These are phyloP conservation scores for Coemansia aciculifera DNA, from an alignment of 192 early-diverging fungal genomes.

Conservation along the genomic window DNA sequence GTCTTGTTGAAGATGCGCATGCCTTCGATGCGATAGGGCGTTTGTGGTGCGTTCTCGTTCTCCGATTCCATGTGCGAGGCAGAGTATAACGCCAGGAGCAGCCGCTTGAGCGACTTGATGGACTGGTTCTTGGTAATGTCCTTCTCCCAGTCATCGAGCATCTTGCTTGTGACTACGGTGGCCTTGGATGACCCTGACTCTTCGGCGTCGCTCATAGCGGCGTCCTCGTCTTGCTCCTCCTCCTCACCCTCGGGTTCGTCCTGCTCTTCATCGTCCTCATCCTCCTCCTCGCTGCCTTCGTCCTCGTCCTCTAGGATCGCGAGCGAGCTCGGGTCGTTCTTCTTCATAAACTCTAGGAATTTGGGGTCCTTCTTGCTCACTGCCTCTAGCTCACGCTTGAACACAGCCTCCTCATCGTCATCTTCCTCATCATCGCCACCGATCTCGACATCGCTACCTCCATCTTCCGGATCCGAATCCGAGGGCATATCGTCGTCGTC, in stretches of 20 bases:
- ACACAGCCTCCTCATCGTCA: constrained; percentile 63
- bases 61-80: constrained; percentile 75
- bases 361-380: constrained; percentile 85
- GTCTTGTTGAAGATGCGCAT: constrained; percentile 77
- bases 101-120: constrained; percentile 66
- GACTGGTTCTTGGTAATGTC: constrained; percentile 63
- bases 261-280: constrained; percentile 52
- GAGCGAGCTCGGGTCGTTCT: constrained; percentile 83
- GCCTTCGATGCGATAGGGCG: constrained; percentile 72
- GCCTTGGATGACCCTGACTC: constrained; percentile 27
- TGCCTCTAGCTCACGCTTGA: constrained; percentile 81
- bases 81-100: constrained; percentile 83
- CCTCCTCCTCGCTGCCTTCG: constrained; percentile 41
- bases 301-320: constrained; percentile 68
- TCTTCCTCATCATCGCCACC: constrained; percentile 58
- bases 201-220: constrained; percentile 45
- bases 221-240: constrained; percentile 46
- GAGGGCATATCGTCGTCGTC: constrained; percentile 27
- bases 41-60: constrained; percentile 54
- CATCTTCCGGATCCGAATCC: constrained; percentile 31
- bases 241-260: neutral
- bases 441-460: constrained; percentile 50
- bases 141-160: constrained; percentile 74
- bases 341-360: constrained; percentile 88
- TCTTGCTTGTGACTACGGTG: constrained; percentile 66